These are phyloP conservation scores for Xylariaceae sp. DNA, from an alignment of 2,329 filamentous ascomycete species.

Conservation along the genomic window DNA sequence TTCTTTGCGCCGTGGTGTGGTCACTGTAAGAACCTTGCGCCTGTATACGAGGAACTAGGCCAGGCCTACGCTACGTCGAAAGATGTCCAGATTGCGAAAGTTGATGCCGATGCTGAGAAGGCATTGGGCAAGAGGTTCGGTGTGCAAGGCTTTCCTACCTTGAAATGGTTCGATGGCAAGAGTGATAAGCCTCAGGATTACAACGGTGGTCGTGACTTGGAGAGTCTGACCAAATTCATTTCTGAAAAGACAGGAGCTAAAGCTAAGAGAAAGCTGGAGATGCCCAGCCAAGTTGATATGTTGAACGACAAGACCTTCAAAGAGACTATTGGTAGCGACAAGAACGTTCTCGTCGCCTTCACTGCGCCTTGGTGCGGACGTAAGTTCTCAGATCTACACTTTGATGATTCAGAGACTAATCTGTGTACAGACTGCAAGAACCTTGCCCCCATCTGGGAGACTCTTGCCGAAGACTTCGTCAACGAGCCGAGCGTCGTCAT, in stretches of 20 bases:
- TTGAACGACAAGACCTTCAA: constrained; percentile 78
- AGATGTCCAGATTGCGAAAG: constrained; percentile 83
- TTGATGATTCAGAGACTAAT: constrained; percentile 12
- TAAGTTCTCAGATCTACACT: constrained; percentile 50
- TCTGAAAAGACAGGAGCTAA: constrained; percentile 83
- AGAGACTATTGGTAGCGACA: constrained; percentile 72
- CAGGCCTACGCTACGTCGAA: constrained; percentile 66
- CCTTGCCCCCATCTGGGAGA: constrained; percentile 87
- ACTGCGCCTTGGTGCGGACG: constrained; percentile 98
- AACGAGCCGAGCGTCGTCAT: constrained; percentile 76
- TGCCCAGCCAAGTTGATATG: constrained; percentile 72
- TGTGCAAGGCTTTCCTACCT: constrained; percentile 89
- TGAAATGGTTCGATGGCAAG: constrained; percentile 98
- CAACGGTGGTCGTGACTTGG: constrained; percentile 79
- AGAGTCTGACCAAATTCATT: constrained; percentile 77
- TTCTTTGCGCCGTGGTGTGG: constrained; percentile 99
- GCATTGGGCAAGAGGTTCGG: constrained; percentile 80
- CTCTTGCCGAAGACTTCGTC: constrained; percentile 74
- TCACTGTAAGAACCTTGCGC: constrained; percentile 97
- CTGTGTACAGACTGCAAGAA: constrained; percentile 79
- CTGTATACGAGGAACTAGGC: constrained; percentile 89
- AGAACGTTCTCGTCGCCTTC: constrained; percentile 91
- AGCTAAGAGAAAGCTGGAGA: constrained; percentile 69
- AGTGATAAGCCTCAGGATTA: constrained; percentile 82
- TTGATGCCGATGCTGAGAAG: constrained; percentile 89